Evolutionary conservation across 169 alveolate species (phyloP), one percentile per base, ranked within the genome.

Genomic region (Perkinsus olseni): DNA sequence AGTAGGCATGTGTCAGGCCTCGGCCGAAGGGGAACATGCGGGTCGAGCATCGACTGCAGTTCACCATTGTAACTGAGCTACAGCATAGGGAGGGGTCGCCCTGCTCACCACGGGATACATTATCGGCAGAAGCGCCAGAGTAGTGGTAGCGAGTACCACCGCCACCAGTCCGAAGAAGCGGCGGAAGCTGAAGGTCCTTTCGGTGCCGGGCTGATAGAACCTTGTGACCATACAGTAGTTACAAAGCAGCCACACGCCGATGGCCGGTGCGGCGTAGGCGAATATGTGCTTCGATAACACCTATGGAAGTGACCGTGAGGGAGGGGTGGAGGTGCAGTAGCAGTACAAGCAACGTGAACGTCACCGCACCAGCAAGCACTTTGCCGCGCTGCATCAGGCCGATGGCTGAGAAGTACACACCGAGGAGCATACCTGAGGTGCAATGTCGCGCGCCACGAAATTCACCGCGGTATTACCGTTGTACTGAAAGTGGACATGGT

Each of bases 1-100:
- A 97, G 94, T 97, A 96, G 90, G 98, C 96, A 94, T 97, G 99
- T 36, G 96, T 96, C 92, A 97, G 92, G n/a, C 99, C 99, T 91
- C 99, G 94, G 50, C 96, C 95, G 62, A 97, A 96, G 74, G 99
- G 99, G 93, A 97, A 97, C 74, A 97, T 91, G 48, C 99, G 95
- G 36, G n/a, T 93, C 39, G 39, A 95, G 62, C 51, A 96, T 94
- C 82, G 82, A 24, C 82, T 62, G 82, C 82, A 62, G 82, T 28
- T 62, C 82, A 28, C 82, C 82, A 24, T 93, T 93, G 95, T 10
- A 91, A 91, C 74, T 28, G 74, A 38, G 20, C 38, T 20, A 40
- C 74, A 20, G 62, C 0, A 39, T 24, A 0, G 38, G 24, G 62
- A 8, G 31, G 36, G 28, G 34, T 45, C 82, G 17, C 17, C 4